Base-by-base conservation (phyloP, 805 yeast species). In the Pachysolen tannophilus region DNA sequence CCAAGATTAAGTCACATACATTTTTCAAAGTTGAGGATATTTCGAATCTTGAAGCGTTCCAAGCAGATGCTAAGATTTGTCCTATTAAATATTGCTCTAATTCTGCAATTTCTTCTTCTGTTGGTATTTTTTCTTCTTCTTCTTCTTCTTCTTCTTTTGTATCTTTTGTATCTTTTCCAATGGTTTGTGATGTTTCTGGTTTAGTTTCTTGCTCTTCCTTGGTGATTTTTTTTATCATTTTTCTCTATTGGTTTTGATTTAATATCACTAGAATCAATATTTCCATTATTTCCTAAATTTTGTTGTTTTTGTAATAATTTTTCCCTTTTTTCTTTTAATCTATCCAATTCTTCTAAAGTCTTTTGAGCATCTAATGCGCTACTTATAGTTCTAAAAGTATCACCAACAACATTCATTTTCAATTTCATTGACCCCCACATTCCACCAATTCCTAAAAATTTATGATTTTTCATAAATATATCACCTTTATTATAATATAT, bases 21-120 rank as follows among this genome's bases (percentile, higher is more conserved):
- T 81, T 88, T 32, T 92, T 74, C 34, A 83, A 53, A n/a, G 83
- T 78, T 20, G 81, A 68, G 40, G 80, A 79, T 35, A 88, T 78
- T 61, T 92, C 99, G 58, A 77, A 80, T 46, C 82, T 78, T 15
- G 95, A 85, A 26, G 94, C 84, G 16, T 84, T 83, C 99, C 99
- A 92, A 14, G 95, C 94, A 1, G 95, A 87, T 6, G 92, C 90
- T 33, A 92, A 67, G 16, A 92, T 73, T 55, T 90, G 92, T 17
- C 98, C 97, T 36, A 86, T 78, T 43, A 90, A 71, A 38, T 74
- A 62, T 33, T 86, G 72, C 50, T 90, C 96, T 60, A 82, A 73
- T 52, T 86, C 92, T 2, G 78, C 86, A 19, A 60, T 49, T 42
- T 75, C 72, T 47, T 73, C 71, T 36, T 72, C 81, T 6, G 75